Evolutionary conservation across 2,329 filamentous ascomycete species (phyloP), one percentile per base, ranked within the genome.

Genomic region (Pseudogymnoascus sp.): DNA sequence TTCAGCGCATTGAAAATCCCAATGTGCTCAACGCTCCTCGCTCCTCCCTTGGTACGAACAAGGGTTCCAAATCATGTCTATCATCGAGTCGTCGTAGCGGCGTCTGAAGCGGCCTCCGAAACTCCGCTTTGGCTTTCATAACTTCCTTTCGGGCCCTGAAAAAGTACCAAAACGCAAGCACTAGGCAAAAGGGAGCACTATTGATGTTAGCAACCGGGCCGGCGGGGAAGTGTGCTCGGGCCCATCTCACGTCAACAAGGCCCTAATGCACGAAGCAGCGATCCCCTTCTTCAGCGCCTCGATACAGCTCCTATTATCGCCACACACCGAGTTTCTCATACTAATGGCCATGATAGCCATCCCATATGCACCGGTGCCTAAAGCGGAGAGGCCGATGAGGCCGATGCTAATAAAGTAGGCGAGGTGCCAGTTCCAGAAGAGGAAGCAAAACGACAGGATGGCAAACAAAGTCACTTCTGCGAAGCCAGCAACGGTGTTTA

Each of bases 311-410:
- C 59, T 31, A 11, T 41, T 16, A 60, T 37, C 16, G 31, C 14
- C 59, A 16, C 59, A 60, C 11, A 60, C 59, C 14, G 59, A 60
- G 33, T 60, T 37, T 8, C 31, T 60, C 59, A 60, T 60, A 28
- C 38, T 60, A 37, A 60, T 41, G n/a, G 59, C 59, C 59, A 41
- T 60, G 19, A 60, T 26, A 60, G 59, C 59, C 24, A 60, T n/a
- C 10, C 59, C 59, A 41, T 60, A 60, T 22, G 59, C 59, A 41
- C 59, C 31, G 12, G 59, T 60, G 14, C 59, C 59, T 19, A 60
- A 24, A 11, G 59, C 59, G 7, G 59, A 60, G 28, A 60, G 5
- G 31, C 59, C 59, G 24, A 60, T 28, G 11, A 60, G 38, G 33
- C 14, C 16, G n/a, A 60, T 41, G 31, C 19, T 28, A 41, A 37